These are phyloP conservation scores for Chrysopogon serrulatus DNA, from an alignment of 176 grass and related monocot genomes.

Conservation along the genomic window DNA sequence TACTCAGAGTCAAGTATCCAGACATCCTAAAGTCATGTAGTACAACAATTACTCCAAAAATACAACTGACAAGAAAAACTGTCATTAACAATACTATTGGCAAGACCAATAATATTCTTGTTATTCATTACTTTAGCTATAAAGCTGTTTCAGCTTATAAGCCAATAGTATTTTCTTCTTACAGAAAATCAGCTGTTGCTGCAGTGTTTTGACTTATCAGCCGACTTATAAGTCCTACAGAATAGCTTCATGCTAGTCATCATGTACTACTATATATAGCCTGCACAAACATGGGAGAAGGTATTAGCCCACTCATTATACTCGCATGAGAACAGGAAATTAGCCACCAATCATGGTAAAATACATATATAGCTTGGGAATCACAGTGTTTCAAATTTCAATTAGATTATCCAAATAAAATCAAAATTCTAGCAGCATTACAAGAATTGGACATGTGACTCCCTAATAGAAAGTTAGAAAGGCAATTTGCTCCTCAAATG, in stretches of 20 bases:
- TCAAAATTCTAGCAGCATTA: not conserved
- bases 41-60: not conserved
- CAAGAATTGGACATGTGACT: not conserved
- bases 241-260: not conserved
- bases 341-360: not conserved
- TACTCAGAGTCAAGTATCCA: not conserved
- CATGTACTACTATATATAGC: not conserved
- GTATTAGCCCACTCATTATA: not conserved
- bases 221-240: no score
- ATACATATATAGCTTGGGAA: not conserved
- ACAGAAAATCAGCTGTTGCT: no score
- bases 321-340: not conserved
- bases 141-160: no score
- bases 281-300: not conserved
- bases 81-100: conserved; percentile 5
- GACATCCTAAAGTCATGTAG: not conserved
- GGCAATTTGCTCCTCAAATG: not conserved
- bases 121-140: not conserved
- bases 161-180: no score
- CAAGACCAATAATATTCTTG: conserved; percentile 3
- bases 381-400: not conserved
- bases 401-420: not conserved
- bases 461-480: not conserved
- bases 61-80: not conserved
- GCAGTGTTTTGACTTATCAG: no score